Percentiles rank a stretch among this genome's conserved stretches.
Evolutionary conservation across 1,284 basidiomycete genomes (phyloP).

Genomic region (Phaffia rhodozyma): DNA sequence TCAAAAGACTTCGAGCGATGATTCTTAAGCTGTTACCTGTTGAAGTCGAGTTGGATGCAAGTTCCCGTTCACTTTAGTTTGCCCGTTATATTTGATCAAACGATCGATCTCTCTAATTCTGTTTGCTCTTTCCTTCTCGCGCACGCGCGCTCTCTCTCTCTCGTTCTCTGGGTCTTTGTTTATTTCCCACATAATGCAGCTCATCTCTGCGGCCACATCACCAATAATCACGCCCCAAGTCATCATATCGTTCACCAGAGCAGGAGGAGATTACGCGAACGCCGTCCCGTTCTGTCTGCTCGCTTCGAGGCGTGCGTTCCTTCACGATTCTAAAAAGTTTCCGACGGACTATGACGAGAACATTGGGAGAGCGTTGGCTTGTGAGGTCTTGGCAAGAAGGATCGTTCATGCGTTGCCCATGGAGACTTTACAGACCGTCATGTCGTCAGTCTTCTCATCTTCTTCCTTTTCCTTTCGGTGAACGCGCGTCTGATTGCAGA

Average conservation of each 20-base stretch:
- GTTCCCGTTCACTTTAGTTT: background rate
- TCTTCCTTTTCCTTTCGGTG: background rate
- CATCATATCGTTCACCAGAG: slow-evolving; percentile 36
- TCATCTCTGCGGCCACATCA: slow-evolving; percentile 29
- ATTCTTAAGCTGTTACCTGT: slow-evolving; percentile 67
- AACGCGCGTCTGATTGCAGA: no score
- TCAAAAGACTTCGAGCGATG: slow-evolving; percentile 65
- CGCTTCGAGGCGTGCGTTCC: slow-evolving; percentile 45
- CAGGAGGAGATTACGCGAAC: slow-evolving; percentile 52
- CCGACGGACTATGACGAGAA: slow-evolving; percentile 66
- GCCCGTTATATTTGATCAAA: background rate
- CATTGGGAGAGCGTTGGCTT: slow-evolving; percentile 48
- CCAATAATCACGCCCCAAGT: slow-evolving; percentile 37
- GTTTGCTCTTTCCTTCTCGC: background rate
- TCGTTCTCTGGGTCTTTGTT: no score
- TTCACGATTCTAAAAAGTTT: background rate
- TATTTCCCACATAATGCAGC: no score
- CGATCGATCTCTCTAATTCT: background rate
- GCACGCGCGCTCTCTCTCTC: slow-evolving; percentile 17
- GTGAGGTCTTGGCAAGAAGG: slow-evolving; percentile 74
- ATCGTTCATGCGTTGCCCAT: slow-evolving; percentile 56
- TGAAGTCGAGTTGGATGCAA: slow-evolving; percentile 50
- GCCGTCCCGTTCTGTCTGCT: slow-evolving; percentile 66
- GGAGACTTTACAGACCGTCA: slow-evolving; percentile 54
- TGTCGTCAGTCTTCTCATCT: slow-evolving; percentile 40